These are phyloP conservation scores for Gossypium sturtianum DNA, from an alignment of 345 rosid species.

Conservation along the genomic window DNA sequence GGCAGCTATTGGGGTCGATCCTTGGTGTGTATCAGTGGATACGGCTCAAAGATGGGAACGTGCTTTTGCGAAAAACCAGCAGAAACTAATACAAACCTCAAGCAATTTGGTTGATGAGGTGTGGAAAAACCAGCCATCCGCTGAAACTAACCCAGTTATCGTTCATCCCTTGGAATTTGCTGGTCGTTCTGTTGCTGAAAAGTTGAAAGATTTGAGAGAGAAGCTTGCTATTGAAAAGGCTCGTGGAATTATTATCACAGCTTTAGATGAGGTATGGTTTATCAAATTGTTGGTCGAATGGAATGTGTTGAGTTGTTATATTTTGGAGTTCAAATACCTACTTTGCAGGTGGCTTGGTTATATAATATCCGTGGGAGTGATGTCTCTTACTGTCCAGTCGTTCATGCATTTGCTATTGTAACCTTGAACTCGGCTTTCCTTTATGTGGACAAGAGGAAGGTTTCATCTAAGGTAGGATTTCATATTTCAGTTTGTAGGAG, in stretches of 20 bases:
- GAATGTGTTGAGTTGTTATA: neutral
- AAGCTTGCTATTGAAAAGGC: conserved; percentile 52
- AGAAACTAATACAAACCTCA: conserved; percentile 57
- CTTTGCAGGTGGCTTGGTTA: conserved; percentile 93
- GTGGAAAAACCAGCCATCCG: conserved; percentile 69
- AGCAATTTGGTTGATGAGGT: conserved; percentile 79
- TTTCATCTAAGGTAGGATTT: conserved; percentile 55
- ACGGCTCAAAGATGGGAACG: conserved; percentile 76
- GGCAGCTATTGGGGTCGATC: conserved; percentile 74
- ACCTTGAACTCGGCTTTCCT: conserved; percentile 61
- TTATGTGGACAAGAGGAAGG: conserved; percentile 75
- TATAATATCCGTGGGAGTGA: conserved; percentile 91
- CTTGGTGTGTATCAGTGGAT: conserved; percentile 84
- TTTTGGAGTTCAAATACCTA: neutral
- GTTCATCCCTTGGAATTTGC: conserved; percentile 69
- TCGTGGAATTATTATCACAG: conserved; percentile 57
- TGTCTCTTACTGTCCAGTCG: conserved; percentile 86
- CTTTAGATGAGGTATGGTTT: conserved; percentile 77
- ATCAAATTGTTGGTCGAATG: neutral
- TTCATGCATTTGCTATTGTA: conserved; percentile 87
- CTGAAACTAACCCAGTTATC: conserved; percentile 49
- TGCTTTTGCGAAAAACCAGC: conserved; percentile 52
- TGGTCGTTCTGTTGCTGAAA: conserved; percentile 59
- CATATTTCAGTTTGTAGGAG: neutral
- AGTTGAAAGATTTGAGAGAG: conserved; percentile 57